A percentile compares a stretch with the other conserved stretches of the same genome.
These are phyloP conservation scores for Fagus crenata DNA, from an alignment of 306 rosid species.

Conservation along the genomic window DNA sequence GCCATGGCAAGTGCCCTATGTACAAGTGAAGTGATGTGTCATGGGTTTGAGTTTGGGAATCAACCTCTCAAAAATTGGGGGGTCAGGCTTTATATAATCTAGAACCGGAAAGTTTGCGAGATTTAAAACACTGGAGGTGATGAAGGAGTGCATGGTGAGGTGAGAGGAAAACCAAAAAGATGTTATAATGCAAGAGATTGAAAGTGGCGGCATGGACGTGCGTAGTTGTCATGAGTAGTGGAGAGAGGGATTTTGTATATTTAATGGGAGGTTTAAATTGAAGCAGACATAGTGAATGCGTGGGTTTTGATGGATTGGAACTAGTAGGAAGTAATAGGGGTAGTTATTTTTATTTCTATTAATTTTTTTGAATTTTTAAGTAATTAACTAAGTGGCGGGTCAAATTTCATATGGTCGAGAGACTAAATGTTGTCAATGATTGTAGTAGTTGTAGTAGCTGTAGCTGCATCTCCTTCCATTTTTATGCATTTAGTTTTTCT, in stretches of 20 bases:
- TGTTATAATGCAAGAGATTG: neutral
- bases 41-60: too few species aligned
- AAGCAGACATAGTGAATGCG: neutral
- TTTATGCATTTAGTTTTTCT: neutral
- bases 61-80: too few species aligned
- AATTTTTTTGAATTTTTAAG: neutral
- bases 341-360: neutral
- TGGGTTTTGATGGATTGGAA: neutral
- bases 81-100: too few species aligned
- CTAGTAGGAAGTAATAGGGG: neutral
- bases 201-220: neutral
- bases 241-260: neutral
- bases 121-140: neutral
- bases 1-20: too few species aligned
- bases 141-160: neutral
- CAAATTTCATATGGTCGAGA: neutral
- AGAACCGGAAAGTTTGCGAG: too few species aligned
- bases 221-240: neutral
- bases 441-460: neutral
- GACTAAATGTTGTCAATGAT: neutral
- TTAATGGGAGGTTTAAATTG: neutral
- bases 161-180: conserved; percentile 1
- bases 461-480: neutral
- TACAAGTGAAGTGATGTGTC: too few species aligned
- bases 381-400: neutral